These are phyloP conservation scores for Lippia alba DNA, from an alignment of 305 asterid genomes.

Conservation along the genomic window DNA sequence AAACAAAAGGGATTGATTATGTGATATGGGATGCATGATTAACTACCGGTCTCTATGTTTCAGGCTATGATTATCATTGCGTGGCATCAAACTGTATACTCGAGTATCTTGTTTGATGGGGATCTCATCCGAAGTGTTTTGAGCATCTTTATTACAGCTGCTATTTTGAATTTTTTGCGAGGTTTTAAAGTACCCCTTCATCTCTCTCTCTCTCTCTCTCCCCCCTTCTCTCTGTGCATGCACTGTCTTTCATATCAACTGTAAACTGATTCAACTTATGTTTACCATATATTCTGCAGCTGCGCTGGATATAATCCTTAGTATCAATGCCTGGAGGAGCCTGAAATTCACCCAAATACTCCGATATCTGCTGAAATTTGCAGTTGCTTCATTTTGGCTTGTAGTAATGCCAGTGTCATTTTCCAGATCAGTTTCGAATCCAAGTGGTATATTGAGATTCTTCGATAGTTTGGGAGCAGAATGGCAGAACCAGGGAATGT, in stretches of 20 bases:
- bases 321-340: slow-evolving; percentile 89
- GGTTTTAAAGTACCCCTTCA: slow-evolving; percentile 49
- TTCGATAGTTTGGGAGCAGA: slow-evolving; percentile 76
- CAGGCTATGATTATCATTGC: slow-evolving; percentile 98
- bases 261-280: slow-evolving; percentile 33
- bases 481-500: slow-evolving; percentile 74
- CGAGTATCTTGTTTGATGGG: slow-evolving; percentile 66
- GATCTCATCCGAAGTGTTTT: slow-evolving; percentile 68
- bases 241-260: slow-evolving; percentile 28
- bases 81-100: slow-evolving; percentile 78
- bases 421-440: slow-evolving; percentile 80
- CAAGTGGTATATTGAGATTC: slow-evolving; percentile 79
- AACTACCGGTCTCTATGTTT: slow-evolving; percentile 30
- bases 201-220: neutral
- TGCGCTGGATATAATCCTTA: slow-evolving; percentile 80
- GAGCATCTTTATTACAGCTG: slow-evolving; percentile 97
- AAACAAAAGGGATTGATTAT: slow-evolving; percentile 15
- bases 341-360: slow-evolving; percentile 77
- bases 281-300: slow-evolving; percentile 65
- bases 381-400: slow-evolving; percentile 87
- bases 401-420: slow-evolving; percentile 87
- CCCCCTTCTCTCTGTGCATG: neutral
- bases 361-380: slow-evolving; percentile 88
- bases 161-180: slow-evolving; percentile 82
- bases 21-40: slow-evolving; percentile 24